Base-by-base conservation (phyloP, 768 basidiomycete species). In the Calocybe cyanea region DNA sequence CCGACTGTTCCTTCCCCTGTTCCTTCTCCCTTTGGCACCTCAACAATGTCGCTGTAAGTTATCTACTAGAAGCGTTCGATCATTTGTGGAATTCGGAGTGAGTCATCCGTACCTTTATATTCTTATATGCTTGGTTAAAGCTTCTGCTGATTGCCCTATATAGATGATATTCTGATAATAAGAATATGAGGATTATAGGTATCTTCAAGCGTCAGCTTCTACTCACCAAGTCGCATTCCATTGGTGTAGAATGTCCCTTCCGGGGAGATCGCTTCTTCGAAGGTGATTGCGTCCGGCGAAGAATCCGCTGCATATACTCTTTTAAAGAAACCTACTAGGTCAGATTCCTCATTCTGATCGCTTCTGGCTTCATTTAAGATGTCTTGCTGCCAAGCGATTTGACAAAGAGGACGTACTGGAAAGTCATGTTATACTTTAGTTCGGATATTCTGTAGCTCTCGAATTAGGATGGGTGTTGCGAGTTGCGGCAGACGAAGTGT, bases 1-100 rank as follows among this genome's bases (percentile, higher is more conserved):
- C 38, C 45, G 25, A 46, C 45, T 8, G 45, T 46, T 17, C 45
- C 45, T 34, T 46, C 45, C 3, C 38, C 45, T n/a, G 38, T 39
- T 23, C 38, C 37, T 28, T 46, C 40, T 14, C 24, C 38, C 15
- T 46, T 46, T 14, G 45, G 38, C 15, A 46, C 38, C 28, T 46
- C 45, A 14, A 40, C 38, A 15, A 46, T 19, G 4, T 46, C 38
- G 10, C 28, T 30, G 14, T 39, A 46, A 14, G 17, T 6, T 7
- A 46, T 30, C 45, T 46, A 18, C 13, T 2, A 19, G 13, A 19
- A 14, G 23, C 31, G 28, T 28, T 28, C 11, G 11, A 28, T 5
- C 11, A 11, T 6, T 28, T 6, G 25, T 11, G 32, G 5, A 13
- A 34, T 3, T 2, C 14, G 6, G 3, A 14, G 30, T 14, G 20